These are phyloP conservation scores for Colletotrichum sp. DNA, from an alignment of 2,329 filamentous ascomycete genomes.

Conservation along the genomic window DNA sequence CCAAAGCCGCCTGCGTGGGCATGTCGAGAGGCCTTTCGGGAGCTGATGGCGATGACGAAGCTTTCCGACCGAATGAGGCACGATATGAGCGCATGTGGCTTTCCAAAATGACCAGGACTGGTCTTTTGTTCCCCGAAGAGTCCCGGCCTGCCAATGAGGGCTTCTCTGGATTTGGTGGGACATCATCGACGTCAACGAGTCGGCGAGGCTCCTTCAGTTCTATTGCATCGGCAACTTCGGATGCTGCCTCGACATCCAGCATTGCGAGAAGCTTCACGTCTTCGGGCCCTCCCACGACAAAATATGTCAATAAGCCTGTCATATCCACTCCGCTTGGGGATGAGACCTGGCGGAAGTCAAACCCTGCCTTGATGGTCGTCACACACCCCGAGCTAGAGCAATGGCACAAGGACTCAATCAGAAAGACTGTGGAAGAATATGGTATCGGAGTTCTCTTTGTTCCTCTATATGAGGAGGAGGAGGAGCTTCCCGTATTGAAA, in stretches of 20 bases:
- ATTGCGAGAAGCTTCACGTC: not conserved
- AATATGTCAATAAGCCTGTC: not conserved
- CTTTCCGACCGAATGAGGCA: constrained; percentile 23
- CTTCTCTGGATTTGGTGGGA: constrained; percentile 33
- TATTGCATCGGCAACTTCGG: constrained; percentile 5
- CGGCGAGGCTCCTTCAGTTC: constrained; percentile 29
- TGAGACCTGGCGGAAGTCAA: constrained; percentile 24
- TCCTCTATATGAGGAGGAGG: constrained; percentile 20
- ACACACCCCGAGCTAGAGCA: constrained; percentile 33
- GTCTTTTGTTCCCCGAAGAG: constrained; percentile 34
- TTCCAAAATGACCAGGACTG: constrained; percentile 34
- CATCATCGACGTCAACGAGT: constrained; percentile 27
- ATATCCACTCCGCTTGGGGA: not conserved
- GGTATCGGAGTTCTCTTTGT: constrained; percentile 34
- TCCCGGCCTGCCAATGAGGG: constrained; percentile 31
- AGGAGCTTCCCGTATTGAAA: not conserved
- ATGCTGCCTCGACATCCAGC: not conserved
- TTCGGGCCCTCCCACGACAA: not conserved
- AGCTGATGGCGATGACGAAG: not conserved
- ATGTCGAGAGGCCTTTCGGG: not conserved
- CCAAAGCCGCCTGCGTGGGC: constrained; percentile 30
- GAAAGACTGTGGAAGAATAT: constrained; percentile 29
- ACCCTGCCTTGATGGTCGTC: constrained; percentile 32
- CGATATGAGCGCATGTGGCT: constrained; percentile 37
- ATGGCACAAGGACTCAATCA: constrained; percentile 32